A percentile compares a stretch with the other conserved stretches of the same genome.
Evolutionary conservation across 1,139 yeast genomes (phyloP).

Genomic region (Arxiozyma slooffiae): DNA sequence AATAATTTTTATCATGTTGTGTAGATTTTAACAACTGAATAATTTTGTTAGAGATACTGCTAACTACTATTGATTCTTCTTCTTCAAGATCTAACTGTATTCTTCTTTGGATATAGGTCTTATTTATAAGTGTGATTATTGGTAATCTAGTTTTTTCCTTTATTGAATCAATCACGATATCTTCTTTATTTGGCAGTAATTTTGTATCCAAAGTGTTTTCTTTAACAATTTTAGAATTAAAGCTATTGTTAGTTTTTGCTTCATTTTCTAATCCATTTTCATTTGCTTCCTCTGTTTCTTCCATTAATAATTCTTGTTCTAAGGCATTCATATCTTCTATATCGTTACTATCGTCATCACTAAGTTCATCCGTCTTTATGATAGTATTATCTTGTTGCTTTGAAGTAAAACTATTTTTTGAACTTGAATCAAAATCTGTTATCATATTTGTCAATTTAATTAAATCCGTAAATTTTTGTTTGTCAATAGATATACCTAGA

Average conservation of each 20-base stretch:
- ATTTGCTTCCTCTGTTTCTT: slow-evolving; percentile 17
- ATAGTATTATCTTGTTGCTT: not conserved
- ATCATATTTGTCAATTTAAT: slow-evolving; percentile 44
- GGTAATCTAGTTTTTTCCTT: slow-evolving; percentile 4
- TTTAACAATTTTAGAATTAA: not conserved
- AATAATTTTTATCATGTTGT: slow-evolving; percentile 34
- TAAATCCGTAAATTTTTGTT: slow-evolving; percentile 43
- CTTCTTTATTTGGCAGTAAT: slow-evolving; percentile 3
- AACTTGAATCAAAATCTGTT: slow-evolving; percentile 37
- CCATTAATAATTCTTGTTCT: slow-evolving; percentile 20
- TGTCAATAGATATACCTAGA: slow-evolving; percentile 37
- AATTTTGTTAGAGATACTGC: slow-evolving; percentile 14
- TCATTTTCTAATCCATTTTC: slow-evolving; percentile 9
- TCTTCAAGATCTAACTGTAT: slow-evolving; percentile 11
- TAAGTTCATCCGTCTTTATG: slow-evolving; percentile 12
- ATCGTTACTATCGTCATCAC: slow-evolving; percentile 11
- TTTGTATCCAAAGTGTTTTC: not conserved
- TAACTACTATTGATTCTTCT: slow-evolving; percentile 8
- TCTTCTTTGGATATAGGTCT: slow-evolving; percentile 42
- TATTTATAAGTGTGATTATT: slow-evolving; percentile 37
- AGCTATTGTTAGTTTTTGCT: not conserved
- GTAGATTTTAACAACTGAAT: slow-evolving; percentile 31
- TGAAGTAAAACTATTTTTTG: slow-evolving; percentile 15
- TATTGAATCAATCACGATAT: slow-evolving; percentile 5
- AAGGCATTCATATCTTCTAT: slow-evolving; percentile 30